phyloP scores from a whole-genome alignment of 1,139 yeast species.

The Saccharomyces hybrid region DNA sequence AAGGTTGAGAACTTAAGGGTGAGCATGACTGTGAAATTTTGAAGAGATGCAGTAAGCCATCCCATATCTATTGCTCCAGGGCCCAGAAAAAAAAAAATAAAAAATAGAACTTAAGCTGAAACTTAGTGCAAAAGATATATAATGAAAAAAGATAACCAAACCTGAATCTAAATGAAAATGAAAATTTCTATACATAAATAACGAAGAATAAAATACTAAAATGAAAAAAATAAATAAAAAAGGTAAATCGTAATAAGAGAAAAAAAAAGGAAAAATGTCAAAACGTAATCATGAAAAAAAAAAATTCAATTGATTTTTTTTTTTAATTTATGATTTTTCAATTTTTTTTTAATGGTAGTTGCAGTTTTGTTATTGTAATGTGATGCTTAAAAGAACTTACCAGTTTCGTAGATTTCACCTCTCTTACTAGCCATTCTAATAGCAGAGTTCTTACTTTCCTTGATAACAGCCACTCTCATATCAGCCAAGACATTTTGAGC shows the following conservation, averaged over 20 bases:
- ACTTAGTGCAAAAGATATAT: neutral
- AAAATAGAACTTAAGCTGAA: neutral
- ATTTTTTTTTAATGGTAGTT: neutral
- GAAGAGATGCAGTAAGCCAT: too few relatives aligned
- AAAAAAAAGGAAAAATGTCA: neutral
- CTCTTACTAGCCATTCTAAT: constrained; percentile 31
- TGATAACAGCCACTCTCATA: constrained; percentile 90
- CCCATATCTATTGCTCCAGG: neutral
- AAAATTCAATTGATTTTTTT: neutral
- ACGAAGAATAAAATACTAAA: neutral
- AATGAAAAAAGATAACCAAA: neutral
- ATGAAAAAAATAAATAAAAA: neutral
- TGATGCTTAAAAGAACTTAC: constrained; percentile 5
- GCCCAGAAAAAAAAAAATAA: neutral
- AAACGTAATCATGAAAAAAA: neutral
- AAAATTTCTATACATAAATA: neutral
- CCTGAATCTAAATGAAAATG: neutral
- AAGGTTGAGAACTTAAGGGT: neutral
- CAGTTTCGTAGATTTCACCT: constrained; percentile 27
- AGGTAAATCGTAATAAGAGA: neutral
- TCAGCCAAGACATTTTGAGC: constrained; percentile 94
- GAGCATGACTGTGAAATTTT: too few relatives aligned
- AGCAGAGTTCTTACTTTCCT: constrained; percentile 46
- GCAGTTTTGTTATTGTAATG: neutral
- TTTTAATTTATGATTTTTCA: neutral